phyloP scores from a whole-genome alignment of 768 basidiomycete genomes.

The Myochromella boudieri region DNA sequence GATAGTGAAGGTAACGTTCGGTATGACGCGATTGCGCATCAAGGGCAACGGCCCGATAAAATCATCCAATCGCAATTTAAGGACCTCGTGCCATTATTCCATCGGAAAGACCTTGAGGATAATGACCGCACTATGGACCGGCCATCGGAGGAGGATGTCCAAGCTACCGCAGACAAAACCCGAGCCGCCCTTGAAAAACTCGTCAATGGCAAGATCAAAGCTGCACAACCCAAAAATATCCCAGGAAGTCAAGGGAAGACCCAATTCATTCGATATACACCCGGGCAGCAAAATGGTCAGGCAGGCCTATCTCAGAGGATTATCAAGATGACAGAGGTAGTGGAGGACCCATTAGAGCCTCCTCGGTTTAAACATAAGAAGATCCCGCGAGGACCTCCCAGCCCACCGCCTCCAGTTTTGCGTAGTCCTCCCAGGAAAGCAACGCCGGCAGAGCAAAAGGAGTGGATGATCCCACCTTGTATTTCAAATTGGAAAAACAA shows the following conservation, averaged over 20 bases:
- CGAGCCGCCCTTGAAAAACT: constrained; percentile 90
- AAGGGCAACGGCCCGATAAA: constrained; percentile 88
- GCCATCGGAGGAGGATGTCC: constrained; percentile 91
- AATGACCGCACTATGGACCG: constrained; percentile 78
- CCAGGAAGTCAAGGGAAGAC: constrained; percentile 83
- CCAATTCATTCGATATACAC: constrained; percentile 93
- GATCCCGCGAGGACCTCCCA: constrained; percentile 94
- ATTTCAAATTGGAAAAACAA: constrained; percentile 99
- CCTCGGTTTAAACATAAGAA: constrained; percentile 99
- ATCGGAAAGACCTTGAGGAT: constrained; percentile 86
- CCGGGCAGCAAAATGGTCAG: constrained; percentile 79
- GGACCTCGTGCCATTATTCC: constrained; percentile 89
- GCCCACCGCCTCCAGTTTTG: constrained; percentile 93
- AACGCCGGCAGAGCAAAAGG: constrained; percentile 96
- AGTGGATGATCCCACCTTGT: constrained; percentile 99
- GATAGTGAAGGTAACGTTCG: constrained; percentile 95
- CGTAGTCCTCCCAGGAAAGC: constrained; percentile 95
- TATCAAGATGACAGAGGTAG: constrained; percentile 98
- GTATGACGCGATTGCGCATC: constrained; percentile 95
- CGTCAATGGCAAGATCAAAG: constrained; percentile 95
- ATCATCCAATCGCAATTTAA: constrained; percentile 95
- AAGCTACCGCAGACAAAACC: constrained; percentile 89
- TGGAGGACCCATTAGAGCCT: constrained; percentile 96
- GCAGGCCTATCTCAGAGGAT: constrained; percentile 86
- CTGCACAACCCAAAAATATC: constrained; percentile 95